Conservation (phyloP, 192 early-diverging fungal species). For the Paraglomus brasilianum region DNA sequence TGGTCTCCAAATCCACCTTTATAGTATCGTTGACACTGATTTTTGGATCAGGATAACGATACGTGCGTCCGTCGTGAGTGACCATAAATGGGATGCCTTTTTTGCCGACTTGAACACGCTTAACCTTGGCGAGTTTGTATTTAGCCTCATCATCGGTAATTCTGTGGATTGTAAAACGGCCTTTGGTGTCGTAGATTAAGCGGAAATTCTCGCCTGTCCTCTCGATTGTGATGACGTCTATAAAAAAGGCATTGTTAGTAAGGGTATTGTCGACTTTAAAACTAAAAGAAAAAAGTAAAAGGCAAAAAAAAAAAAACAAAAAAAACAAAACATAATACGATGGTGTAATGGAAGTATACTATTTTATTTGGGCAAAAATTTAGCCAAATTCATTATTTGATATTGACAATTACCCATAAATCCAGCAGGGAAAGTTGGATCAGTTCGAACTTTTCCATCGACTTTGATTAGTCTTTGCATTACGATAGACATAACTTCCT, state of each 20-base stretch:
- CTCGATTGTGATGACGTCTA: conserved; percentile 89
- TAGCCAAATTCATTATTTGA: conserved; percentile 38
- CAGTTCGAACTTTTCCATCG: conserved; percentile 97
- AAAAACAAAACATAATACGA: too few species aligned
- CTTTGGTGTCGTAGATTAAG: conserved; percentile 99
- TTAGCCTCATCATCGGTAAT: conserved; percentile 97
- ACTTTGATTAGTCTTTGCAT: conserved; percentile 99
- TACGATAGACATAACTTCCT: conserved; percentile 93
- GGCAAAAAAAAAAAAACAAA: too few species aligned
- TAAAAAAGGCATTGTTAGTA: not conserved
- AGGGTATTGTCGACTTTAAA: not conserved
- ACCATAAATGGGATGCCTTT: conserved; percentile 95
- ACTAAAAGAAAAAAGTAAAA: not conserved
- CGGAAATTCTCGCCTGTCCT: conserved; percentile 99
- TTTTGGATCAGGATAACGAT: conserved; percentile 99
- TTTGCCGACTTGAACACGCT: conserved; percentile 89
- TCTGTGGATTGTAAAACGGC: conserved; percentile 99
- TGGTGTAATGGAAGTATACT: not conserved
- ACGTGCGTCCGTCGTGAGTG: conserved; percentile 99
- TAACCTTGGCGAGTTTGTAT: conserved; percentile 99
- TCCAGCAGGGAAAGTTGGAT: conserved; percentile 93
- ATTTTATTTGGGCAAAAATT: not conserved
- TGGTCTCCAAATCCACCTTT: conserved; percentile 91
- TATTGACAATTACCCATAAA: conserved; percentile 86
- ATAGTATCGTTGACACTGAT: conserved; percentile 99